These are phyloP conservation scores for Saccharomyces eubayanus DNA, from an alignment of 805 yeast genomes.

Conservation along the genomic window DNA sequence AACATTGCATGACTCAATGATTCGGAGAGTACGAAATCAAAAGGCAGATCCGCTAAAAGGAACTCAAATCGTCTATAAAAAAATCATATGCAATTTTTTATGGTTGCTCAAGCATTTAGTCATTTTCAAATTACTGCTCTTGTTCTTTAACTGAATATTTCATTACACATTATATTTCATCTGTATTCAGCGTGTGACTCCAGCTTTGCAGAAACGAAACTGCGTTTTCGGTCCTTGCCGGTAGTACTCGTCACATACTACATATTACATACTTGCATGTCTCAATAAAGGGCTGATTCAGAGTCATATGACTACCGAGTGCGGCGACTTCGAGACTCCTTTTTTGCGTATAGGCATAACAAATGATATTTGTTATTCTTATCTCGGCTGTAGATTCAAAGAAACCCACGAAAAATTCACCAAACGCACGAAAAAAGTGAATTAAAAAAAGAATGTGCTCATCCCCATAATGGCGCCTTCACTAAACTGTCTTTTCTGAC, in stretches of 20 bases:
- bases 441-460: neutral
- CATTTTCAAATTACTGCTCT: neutral
- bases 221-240: too few relatives aligned
- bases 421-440: neutral
- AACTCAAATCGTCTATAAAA: neutral
- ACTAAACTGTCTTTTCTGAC: neutral
- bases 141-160: too few relatives aligned
- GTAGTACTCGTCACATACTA: too few relatives aligned
- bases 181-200: neutral
- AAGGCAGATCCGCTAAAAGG: neutral
- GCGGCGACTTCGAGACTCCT: neutral
- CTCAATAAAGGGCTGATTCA: neutral
- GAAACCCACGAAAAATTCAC: neutral
- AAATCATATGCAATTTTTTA: neutral
- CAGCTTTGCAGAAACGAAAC: too few relatives aligned
- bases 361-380: neutral
- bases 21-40: neutral
- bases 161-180: neutral
- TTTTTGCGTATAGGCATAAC: neutral
- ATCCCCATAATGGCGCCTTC: neutral
- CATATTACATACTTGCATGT: too few relatives aligned
- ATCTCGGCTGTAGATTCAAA: neutral
- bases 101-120: neutral
- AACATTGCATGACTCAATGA: neutral
- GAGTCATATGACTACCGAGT: neutral